Evolutionary conservation across 164 flowering plant species (phyloP).

Genomic region (Sedum album): DNA sequence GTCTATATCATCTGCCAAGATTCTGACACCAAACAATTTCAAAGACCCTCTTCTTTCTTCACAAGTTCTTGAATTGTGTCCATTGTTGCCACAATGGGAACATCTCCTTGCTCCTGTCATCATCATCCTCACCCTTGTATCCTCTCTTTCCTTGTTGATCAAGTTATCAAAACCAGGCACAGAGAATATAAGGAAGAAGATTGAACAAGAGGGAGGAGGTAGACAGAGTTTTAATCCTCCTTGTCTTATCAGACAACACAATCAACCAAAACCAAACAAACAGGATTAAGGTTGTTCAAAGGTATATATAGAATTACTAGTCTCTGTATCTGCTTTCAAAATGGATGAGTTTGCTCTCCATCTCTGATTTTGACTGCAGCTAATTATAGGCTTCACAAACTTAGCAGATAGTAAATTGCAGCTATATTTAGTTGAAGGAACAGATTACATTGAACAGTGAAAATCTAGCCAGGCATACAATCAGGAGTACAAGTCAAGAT

Average conservation of each 20-base stretch:
- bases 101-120: slow-evolving; percentile 22
- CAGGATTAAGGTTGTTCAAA: not conserved
- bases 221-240: not conserved
- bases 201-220: not conserved
- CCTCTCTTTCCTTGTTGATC: not conserved
- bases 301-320: not conserved
- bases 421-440: not conserved
- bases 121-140: not conserved
- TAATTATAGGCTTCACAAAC: not conserved
- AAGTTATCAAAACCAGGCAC: not conserved
- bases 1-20: slow-evolving; percentile 9
- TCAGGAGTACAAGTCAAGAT: not conserved
- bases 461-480: not conserved
- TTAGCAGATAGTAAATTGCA: no score
- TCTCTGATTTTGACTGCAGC: not conserved
- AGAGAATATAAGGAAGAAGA: not conserved
- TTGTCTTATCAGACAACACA: not conserved
- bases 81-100: slow-evolving; percentile 34
- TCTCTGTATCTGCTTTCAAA: not conserved
- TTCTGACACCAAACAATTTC: slow-evolving; percentile 34
- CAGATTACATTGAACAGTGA: not conserved
- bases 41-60: slow-evolving; percentile 17
- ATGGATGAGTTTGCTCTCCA: not conserved
- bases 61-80: slow-evolving; percentile 46
- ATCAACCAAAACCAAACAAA: not conserved